phyloP scores from a whole-genome alignment of 2,329 filamentous ascomycete genomes.

The Colletotrichum siamense region DNA sequence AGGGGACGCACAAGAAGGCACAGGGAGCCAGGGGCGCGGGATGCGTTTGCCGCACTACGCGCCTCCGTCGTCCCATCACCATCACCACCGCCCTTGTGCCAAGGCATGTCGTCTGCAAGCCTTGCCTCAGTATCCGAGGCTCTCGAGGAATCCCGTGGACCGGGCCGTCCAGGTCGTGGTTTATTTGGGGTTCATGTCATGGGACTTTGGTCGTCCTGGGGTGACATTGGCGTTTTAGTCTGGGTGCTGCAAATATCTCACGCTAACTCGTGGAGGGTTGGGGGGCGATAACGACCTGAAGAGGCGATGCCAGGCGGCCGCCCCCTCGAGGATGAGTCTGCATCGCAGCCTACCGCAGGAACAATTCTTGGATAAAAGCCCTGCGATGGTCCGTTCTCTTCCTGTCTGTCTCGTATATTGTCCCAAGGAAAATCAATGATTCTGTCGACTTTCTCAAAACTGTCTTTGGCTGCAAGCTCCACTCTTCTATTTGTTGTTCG shows the following conservation, averaged over 20 bases:
- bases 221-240: not conserved
- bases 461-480: not conserved
- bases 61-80: not conserved
- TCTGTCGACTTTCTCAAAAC: not conserved
- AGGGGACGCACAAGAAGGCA: not conserved
- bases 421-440: not conserved
- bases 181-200: not conserved
- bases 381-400: not conserved
- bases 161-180: not conserved
- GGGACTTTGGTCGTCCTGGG: not conserved
- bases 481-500: not conserved
- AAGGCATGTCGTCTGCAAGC: not conserved
- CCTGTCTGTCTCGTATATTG: not conserved
- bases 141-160: not conserved
- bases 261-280: not conserved
- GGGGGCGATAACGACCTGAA: not conserved
- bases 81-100: not conserved
- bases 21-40: not conserved
- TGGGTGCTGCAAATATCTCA: not conserved
- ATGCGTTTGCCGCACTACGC: not conserved
- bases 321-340: not conserved
- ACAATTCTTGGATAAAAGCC: not conserved
- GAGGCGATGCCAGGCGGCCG: slow-evolving; percentile 1
- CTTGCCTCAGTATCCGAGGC: not conserved
- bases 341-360: not conserved